Evolutionary conservation across 495 filamentous ascomycete genomes (phyloP).

Genomic region (Clohesyomyces aquaticus): DNA sequence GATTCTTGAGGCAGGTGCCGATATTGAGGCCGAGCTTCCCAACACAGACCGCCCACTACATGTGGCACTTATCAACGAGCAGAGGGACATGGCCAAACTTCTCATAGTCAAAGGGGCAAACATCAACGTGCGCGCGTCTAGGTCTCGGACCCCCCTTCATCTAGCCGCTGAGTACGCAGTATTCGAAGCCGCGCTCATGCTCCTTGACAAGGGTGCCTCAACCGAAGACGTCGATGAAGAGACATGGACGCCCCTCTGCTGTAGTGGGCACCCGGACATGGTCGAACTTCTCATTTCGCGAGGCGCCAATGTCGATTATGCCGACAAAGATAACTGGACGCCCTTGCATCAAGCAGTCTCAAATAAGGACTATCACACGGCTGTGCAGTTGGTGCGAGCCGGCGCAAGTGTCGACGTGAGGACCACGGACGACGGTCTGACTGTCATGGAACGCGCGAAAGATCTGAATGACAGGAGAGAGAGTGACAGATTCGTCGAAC

Average conservation of each 20-base stretch:
- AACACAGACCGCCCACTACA: conserved; percentile 29
- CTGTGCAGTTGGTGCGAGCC: conserved; percentile 4
- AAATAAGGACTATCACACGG: conserved; percentile 1
- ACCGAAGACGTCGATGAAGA: conserved; percentile 21
- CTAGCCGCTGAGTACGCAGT: conserved; percentile 23
- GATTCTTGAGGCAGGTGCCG: conserved; percentile 22
- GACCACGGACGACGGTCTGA: conserved; percentile 30
- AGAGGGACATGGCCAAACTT: neutral
- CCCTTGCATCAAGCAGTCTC: conserved; percentile 21
- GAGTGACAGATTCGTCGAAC: neutral
- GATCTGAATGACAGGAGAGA: neutral
- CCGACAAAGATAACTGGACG: conserved; percentile 19
- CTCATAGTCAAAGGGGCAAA: conserved; percentile 13
- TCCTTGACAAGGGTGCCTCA: conserved; percentile 3
- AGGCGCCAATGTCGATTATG: conserved; percentile 28
- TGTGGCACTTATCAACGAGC: conserved; percentile 29
- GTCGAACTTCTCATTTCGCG: conserved; percentile 5
- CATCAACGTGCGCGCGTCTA: conserved; percentile 10
- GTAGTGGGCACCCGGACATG: conserved; percentile 2
- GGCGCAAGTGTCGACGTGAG: conserved; percentile 16
- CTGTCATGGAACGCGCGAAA: conserved; percentile 12
- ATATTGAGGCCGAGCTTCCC: conserved; percentile 20
- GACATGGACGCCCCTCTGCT: conserved; percentile 32
- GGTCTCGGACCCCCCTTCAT: conserved; percentile 18
- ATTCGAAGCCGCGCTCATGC: neutral